Evolutionary conservation across 2,329 filamentous ascomycete species (phyloP).

Genomic region (Escovopsis sp.): DNA sequence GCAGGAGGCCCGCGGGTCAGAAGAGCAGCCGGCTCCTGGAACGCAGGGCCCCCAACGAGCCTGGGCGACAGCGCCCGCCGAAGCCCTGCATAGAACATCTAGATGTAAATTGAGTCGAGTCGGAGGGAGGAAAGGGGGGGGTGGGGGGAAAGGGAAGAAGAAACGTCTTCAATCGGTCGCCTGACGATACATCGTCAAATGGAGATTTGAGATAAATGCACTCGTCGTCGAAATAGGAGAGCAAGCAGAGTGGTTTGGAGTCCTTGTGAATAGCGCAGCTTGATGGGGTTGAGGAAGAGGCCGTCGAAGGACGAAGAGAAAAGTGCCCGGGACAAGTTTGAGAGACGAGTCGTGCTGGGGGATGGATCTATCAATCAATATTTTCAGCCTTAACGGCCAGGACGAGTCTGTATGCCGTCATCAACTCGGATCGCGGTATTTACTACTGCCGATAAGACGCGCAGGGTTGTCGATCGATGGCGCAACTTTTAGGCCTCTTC

Average conservation of each 20-base stretch:
- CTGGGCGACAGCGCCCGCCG: constrained; percentile 35
- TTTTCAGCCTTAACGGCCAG: no score
- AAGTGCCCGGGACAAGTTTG: background rate
- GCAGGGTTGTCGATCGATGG: no score
- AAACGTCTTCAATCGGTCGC: constrained; percentile 8
- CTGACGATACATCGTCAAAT: constrained; percentile 17
- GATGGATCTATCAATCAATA: no score
- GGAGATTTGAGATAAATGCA: background rate
- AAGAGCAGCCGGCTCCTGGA: constrained; percentile 10
- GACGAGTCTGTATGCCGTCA: no score
- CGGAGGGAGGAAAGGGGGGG: constrained; percentile 6
- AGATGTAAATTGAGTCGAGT: constrained; percentile 25
- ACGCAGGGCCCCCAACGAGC: constrained; percentile 21
- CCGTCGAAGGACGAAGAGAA: background rate
- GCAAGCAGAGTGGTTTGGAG: no score
- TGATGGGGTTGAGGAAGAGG: background rate
- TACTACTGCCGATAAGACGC: no score
- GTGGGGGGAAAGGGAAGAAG: no score
- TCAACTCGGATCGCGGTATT: no score
- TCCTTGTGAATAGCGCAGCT: background rate
- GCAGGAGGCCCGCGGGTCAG: constrained; percentile 11
- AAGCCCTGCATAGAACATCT: constrained; percentile 22
- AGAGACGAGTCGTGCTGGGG: background rate
- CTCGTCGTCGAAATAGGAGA: no score
- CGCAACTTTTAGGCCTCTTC: no score